phyloP scores from a whole-genome alignment of 2,329 filamentous ascomycete species.

The Nigrospora oryzae region DNA sequence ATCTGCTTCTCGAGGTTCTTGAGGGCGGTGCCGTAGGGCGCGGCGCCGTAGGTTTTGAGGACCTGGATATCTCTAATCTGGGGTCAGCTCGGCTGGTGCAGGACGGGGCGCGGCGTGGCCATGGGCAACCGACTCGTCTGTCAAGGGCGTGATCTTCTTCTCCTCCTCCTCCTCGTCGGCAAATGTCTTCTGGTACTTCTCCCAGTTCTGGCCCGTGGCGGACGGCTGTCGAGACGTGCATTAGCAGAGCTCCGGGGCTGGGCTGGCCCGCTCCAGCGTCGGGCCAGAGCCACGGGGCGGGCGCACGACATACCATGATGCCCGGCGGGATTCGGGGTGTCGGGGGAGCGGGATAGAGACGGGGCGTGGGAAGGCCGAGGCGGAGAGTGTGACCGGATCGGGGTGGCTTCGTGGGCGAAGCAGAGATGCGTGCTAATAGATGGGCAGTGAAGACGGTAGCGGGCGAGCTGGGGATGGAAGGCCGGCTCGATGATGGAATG shows the following conservation, averaged over 20 bases:
- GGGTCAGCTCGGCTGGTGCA: conserved; percentile 8
- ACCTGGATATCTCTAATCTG: conserved; percentile 89
- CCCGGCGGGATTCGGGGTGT: background rate
- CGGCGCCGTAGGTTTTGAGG: conserved; percentile 96
- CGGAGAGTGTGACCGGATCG: too few species aligned
- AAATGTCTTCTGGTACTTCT: conserved; percentile 97
- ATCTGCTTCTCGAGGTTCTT: conserved; percentile 99
- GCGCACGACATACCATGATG: conserved; percentile 16
- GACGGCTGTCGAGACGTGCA: conserved; percentile 59
- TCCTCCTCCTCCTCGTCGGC: conserved; percentile 95
- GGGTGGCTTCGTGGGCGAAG: too few species aligned
- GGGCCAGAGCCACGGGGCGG: conserved; percentile 1
- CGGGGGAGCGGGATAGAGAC: background rate
- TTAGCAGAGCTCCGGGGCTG: conserved; percentile 10
- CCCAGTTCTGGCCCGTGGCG: conserved; percentile 90
- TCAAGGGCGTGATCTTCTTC: conserved; percentile 98
- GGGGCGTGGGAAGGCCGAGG: background rate
- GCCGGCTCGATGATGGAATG: too few species aligned
- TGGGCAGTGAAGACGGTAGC: too few species aligned
- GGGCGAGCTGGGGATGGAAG: too few species aligned
- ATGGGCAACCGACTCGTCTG: conserved; percentile 64
- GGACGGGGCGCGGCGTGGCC: conserved; percentile 19
- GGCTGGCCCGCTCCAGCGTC: background rate
- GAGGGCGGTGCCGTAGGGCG: conserved; percentile 84
- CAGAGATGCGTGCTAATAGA: too few species aligned